Conservation (phyloP, 305 asterid genomes). For the Fraxinus angustifolia region DNA sequence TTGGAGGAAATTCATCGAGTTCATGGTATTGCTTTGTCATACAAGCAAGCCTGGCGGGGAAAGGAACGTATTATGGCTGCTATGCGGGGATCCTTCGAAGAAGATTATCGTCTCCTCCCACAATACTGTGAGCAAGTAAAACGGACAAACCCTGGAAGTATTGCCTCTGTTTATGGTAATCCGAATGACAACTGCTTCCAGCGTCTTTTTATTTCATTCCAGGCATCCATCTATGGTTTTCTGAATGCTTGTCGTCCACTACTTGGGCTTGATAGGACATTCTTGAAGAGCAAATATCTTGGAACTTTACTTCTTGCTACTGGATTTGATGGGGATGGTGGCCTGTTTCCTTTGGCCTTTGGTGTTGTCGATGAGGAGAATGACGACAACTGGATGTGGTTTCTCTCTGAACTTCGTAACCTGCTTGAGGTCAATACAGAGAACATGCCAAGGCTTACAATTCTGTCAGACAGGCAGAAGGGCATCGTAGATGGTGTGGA, state of each 20-base stretch:
- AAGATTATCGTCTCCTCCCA: constrained; percentile 90
- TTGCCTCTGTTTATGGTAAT: constrained; percentile 75
- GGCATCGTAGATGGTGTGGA: constrained; percentile 84
- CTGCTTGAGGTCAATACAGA: constrained; percentile 89
- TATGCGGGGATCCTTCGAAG: constrained; percentile 95
- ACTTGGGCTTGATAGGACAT: constrained; percentile 83
- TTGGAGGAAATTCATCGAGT: constrained; percentile 82
- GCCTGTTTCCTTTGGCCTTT: constrained; percentile 85
- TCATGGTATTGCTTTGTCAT: constrained; percentile 88
- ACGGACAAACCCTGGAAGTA: constrained; percentile 85
- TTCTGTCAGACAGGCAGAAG: constrained; percentile 83
- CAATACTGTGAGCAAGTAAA: constrained; percentile 85
- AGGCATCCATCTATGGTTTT: constrained; percentile 87
- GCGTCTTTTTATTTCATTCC: constrained; percentile 81
- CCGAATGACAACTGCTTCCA: constrained; percentile 75
- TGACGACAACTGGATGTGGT: constrained; percentile 99
- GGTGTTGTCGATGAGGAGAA: constrained; percentile 96
- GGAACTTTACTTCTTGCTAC: constrained; percentile 92
- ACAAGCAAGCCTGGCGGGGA: constrained; percentile 99
- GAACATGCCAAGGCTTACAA: constrained; percentile 95
- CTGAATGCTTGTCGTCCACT: constrained; percentile 94
- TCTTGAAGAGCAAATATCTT: constrained; percentile 79
- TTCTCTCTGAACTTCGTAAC: constrained; percentile 84
- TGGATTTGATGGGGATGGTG: constrained; percentile 95
- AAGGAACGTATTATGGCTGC: constrained; percentile 94